Percentiles rank a stretch among this genome's conserved stretches.
Conservation (phyloP, 2,329 filamentous ascomycete genomes). For the Nothopassalora personata region DNA sequence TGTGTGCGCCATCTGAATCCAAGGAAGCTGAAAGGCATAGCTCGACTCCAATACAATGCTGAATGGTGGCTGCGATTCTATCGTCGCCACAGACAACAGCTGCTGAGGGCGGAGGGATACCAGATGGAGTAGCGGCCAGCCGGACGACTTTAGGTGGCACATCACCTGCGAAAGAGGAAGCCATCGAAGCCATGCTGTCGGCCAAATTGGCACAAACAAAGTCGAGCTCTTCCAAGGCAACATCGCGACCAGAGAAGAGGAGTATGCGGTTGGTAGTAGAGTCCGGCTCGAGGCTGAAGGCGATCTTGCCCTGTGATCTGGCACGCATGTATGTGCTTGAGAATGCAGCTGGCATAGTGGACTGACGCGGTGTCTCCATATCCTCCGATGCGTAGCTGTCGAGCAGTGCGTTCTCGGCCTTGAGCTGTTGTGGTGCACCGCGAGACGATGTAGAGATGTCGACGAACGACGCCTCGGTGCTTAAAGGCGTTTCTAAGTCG, state of each 20-base stretch:
- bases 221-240: constrained; percentile 6
- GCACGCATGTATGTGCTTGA: constrained; percentile 1
- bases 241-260: constrained; percentile 13
- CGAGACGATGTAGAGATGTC: neutral
- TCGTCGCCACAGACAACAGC: constrained; percentile 14
- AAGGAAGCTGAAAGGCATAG: constrained; percentile 4
- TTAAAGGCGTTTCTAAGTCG: neutral
- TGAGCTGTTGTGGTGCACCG: constrained; percentile 9
- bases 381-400: constrained; percentile 29
- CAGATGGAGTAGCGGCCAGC: constrained; percentile 17
- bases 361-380: constrained; percentile 31
- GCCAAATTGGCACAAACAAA: constrained; percentile 15
- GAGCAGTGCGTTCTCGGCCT: constrained; percentile 23
- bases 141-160: constrained; percentile 9
- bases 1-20: constrained; percentile 14
- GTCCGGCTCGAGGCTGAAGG: neutral
- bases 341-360: constrained; percentile 14
- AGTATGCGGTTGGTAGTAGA: constrained; percentile 11
- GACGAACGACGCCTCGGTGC: constrained; percentile 7
- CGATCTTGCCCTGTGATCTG: neutral
- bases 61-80: constrained; percentile 14
- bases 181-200: constrained; percentile 2
- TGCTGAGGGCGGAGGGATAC: constrained; percentile 10
- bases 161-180: neutral
- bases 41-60: constrained; percentile 20